Conservation (phyloP, 2,329 filamentous ascomycete genomes). For the Trichoderma guizhouense region DNA sequence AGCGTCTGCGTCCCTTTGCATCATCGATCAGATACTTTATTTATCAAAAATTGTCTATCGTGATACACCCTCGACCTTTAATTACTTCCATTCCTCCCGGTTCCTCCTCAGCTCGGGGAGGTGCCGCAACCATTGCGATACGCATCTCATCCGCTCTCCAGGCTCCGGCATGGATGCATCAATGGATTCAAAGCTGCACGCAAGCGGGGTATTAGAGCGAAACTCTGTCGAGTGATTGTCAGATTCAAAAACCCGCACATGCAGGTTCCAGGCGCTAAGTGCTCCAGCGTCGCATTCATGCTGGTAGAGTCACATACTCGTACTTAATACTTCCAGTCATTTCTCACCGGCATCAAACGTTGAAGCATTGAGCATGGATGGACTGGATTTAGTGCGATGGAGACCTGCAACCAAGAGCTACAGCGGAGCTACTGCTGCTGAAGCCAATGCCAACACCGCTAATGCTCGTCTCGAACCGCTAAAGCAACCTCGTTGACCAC, state of each 20-base stretch:
- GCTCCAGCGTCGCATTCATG: not conserved
- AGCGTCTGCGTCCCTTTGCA: not conserved
- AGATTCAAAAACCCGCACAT: conserved; percentile 6
- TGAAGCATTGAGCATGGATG: not conserved
- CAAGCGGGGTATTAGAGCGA: conserved; percentile 1
- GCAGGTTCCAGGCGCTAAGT: not conserved
- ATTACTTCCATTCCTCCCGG: not conserved
- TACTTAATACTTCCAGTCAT: not conserved
- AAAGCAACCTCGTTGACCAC: not conserved
- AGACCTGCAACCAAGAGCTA: not conserved
- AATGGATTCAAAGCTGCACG: not conserved
- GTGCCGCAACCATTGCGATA: not conserved
- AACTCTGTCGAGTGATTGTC: not conserved
- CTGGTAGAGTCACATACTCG: not conserved
- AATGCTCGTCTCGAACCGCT: not conserved
- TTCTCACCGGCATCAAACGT: not conserved
- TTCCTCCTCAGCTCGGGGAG: not conserved
- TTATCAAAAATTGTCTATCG: not conserved
- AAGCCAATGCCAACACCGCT: not conserved
- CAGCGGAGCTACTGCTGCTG: not conserved
- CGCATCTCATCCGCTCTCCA: not conserved
- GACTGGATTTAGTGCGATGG: not conserved
- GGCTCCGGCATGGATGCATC: not conserved
- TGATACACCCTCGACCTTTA: not conserved
- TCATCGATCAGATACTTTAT: not conserved